phyloP scores from a whole-genome alignment of 2,329 filamentous ascomycete genomes.

The Aureobasidium sp. region DNA sequence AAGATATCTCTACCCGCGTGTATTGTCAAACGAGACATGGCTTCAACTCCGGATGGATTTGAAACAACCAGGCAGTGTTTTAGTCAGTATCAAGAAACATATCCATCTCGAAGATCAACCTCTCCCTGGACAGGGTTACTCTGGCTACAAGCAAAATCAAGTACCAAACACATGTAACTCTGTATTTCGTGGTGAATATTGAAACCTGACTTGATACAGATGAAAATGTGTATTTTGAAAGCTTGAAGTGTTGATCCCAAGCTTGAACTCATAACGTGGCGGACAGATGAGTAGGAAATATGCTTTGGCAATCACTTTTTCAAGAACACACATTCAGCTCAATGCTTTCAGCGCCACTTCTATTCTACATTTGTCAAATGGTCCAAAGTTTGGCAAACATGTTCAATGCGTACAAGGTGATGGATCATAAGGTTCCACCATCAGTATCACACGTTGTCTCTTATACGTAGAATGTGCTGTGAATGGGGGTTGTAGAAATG shows the following conservation, averaged over 20 bases:
- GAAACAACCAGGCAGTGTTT: no score
- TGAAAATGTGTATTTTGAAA: neutral
- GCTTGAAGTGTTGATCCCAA: no score
- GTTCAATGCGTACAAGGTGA: neutral
- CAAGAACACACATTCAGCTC: neutral
- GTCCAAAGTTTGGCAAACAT: neutral
- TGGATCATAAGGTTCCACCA: no score
- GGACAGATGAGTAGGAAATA: neutral
- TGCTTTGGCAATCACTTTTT: neutral
- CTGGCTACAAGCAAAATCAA: neutral
- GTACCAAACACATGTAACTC: neutral
- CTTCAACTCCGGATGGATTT: no score
- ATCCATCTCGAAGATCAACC: neutral
- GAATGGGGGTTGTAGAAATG: neutral
- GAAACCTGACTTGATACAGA: neutral
- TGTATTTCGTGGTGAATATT: fast-evolving
- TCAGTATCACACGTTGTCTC: no score
- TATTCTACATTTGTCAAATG: neutral
- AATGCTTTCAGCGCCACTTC: neutral
- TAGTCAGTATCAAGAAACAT: neutral
- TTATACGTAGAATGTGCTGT: neutral
- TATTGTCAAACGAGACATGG: neutral
- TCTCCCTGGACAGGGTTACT: neutral
- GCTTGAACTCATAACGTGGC: neutral
- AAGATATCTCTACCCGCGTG: neutral